phyloP scores from a whole-genome alignment of 2,329 filamentous ascomycete genomes.

The Alternaria hordeiaustralica region DNA sequence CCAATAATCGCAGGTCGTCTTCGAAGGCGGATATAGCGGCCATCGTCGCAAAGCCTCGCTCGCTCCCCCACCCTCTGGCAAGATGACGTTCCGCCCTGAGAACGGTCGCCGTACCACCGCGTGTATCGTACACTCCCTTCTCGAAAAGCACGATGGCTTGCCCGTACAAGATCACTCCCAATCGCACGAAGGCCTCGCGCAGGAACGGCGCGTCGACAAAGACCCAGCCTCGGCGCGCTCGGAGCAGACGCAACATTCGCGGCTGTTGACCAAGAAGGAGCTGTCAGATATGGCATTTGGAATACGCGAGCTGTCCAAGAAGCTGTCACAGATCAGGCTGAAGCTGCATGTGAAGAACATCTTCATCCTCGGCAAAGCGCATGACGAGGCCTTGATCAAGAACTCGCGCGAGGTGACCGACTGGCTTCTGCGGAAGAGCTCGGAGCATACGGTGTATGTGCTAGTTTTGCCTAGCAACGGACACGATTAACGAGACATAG shows the following conservation, averaged over 20 bases:
- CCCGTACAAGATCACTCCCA: conserved; percentile 27
- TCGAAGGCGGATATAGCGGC: conserved; percentile 56
- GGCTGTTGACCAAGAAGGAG: conserved; percentile 93
- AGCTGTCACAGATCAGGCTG: conserved; percentile 81
- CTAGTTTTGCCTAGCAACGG: conserved; percentile 8
- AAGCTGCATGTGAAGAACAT: conserved; percentile 82
- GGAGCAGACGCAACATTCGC: conserved; percentile 59
- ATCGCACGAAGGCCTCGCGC: conserved; percentile 44
- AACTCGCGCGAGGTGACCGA: conserved; percentile 77
- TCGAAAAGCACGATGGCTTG: conserved; percentile 55
- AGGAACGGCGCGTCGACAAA: conserved; percentile 53
- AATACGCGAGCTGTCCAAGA: conserved; percentile 86
- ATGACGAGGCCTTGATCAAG: conserved; percentile 79
- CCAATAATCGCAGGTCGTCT: conserved; percentile 58
- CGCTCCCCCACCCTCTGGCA: conserved; percentile 47
- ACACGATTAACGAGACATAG: conserved; percentile 30
- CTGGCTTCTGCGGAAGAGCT: conserved; percentile 79
- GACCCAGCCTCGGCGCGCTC: conserved; percentile 41
- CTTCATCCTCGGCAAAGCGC: conserved; percentile 90
- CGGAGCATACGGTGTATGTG: conserved; percentile 73
- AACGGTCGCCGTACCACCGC: conserved; percentile 54
- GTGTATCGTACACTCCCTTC: conserved; percentile 68
- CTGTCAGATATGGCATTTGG: conserved; percentile 97
- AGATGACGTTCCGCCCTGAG: conserved; percentile 40
- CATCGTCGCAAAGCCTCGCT: conserved; percentile 68